A percentile compares a stretch with the other conserved stretches of the same genome.
Evolutionary conservation across 140 eudicot species (phyloP).

Genomic region (Erigeron philadelphicus): DNA sequence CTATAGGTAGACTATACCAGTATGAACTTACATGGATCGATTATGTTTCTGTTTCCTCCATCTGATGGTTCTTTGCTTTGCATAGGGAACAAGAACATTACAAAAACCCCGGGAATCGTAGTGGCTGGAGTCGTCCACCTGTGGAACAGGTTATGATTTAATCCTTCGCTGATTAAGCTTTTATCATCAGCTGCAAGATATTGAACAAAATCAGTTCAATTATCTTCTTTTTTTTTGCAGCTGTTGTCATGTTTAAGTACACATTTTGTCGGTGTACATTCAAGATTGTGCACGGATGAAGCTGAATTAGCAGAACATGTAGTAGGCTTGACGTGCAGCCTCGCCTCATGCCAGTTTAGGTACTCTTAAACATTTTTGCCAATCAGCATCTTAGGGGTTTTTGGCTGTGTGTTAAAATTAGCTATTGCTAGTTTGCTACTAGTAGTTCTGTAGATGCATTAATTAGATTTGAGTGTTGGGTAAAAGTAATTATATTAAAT

Average conservation of each 20-base stretch:
- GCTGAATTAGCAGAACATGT: constrained; percentile 95
- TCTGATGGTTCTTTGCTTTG: constrained; percentile 13
- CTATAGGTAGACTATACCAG: too few relatives aligned
- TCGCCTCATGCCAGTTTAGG: constrained; percentile 92
- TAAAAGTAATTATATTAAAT: too few relatives aligned
- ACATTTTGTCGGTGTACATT: constrained; percentile 66
- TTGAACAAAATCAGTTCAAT: neutral
- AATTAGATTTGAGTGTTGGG: constrained; percentile 1
- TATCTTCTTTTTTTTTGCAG: constrained; percentile 30
- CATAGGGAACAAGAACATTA: constrained; percentile 70
- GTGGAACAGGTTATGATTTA: constrained; percentile 63
- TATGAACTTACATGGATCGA: neutral
- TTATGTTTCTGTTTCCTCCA: neutral
- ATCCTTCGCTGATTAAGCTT: neutral
- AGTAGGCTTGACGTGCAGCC: constrained; percentile 79
- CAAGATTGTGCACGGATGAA: constrained; percentile 86
- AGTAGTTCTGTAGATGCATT: neutral
- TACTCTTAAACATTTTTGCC: constrained; percentile 16
- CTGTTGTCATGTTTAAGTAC: constrained; percentile 57
- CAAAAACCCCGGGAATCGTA: constrained; percentile 49
- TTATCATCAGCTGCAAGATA: constrained; percentile 4
- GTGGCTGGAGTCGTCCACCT: constrained; percentile 83
- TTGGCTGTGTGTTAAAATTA: neutral
- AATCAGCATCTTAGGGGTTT: neutral
- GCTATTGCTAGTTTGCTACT: neutral